Evolutionary conservation across 306 rosid species (phyloP).

Genomic region (Lathyrus tuberosus): DNA sequence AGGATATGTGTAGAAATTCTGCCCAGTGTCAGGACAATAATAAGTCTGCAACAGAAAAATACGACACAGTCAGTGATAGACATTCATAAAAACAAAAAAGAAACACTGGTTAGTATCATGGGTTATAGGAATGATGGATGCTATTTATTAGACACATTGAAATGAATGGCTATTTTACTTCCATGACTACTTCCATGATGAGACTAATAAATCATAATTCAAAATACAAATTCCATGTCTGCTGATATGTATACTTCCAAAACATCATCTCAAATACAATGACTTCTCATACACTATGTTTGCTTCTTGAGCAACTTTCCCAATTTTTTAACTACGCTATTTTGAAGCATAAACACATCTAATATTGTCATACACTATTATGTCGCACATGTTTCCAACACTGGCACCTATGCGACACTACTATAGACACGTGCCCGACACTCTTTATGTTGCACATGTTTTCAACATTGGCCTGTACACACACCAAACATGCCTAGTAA

Average conservation of each 20-base stretch:
- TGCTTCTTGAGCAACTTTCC: not conserved
- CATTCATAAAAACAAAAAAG: not conserved
- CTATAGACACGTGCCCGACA: not conserved
- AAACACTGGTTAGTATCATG: conserved; percentile 6
- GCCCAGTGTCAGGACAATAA: conserved; percentile 35
- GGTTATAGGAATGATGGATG: conserved; percentile 21
- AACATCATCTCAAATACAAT: not conserved
- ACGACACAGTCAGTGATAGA: conserved; percentile 15
- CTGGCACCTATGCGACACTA: not conserved
- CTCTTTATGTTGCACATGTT: no score
- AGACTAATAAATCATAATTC: not conserved
- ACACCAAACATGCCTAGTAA: not conserved
- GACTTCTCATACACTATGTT: not conserved
- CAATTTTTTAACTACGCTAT: not conserved
- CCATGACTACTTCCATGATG: conserved; percentile 1
- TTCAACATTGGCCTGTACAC: not conserved
- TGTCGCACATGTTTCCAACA: not conserved
- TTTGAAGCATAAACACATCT: not conserved
- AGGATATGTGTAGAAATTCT: conserved; percentile 14
- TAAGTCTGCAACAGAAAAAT: conserved; percentile 32
- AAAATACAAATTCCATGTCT: conserved; percentile 10
- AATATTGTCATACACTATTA: not conserved
- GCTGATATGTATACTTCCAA: not conserved
- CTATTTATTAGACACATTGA: not conserved
- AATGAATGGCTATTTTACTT: not conserved